Conservation (phyloP, 31 red algal species). For the Bonnemaisonia californica region DNA sequence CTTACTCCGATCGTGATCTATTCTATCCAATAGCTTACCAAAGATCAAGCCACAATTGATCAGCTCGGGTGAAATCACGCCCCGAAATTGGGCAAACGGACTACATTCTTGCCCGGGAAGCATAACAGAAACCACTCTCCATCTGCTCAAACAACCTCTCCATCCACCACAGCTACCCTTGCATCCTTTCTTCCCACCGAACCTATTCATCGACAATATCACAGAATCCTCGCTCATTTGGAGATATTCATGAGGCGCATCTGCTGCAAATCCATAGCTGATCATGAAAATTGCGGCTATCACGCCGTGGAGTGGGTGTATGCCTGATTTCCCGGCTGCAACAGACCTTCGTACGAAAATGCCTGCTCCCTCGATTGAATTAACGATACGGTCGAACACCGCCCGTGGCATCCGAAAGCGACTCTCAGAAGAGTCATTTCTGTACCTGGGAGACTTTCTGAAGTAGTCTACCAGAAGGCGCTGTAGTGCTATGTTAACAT, state of each 20-base stretch:
- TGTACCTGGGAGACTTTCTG: background rate
- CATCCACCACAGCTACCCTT: no score
- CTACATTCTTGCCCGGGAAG: no score
- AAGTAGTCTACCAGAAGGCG: constrained; percentile 1
- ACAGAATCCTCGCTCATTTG: background rate
- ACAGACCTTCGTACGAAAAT: background rate
- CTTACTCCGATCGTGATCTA: no score
- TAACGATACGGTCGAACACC: background rate
- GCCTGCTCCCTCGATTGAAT: background rate
- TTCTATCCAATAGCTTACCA: no score
- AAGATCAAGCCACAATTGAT: no score
- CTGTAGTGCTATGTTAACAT: background rate
- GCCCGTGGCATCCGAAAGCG: background rate
- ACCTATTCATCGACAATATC: background rate
- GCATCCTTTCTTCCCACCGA: no score
- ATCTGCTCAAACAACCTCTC: no score
- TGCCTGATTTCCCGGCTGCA: background rate
- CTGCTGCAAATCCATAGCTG: background rate
- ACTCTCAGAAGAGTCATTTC: background rate
- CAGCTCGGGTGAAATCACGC: no score
- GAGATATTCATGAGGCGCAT: constrained; percentile 12
- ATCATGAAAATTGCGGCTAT: background rate
- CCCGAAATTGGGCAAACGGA: no score
- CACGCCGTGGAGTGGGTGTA: background rate
- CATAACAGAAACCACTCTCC: no score